These are phyloP conservation scores for Penicillium sp. DNA, from an alignment of 2,329 filamentous ascomycete genomes.

Conservation along the genomic window DNA sequence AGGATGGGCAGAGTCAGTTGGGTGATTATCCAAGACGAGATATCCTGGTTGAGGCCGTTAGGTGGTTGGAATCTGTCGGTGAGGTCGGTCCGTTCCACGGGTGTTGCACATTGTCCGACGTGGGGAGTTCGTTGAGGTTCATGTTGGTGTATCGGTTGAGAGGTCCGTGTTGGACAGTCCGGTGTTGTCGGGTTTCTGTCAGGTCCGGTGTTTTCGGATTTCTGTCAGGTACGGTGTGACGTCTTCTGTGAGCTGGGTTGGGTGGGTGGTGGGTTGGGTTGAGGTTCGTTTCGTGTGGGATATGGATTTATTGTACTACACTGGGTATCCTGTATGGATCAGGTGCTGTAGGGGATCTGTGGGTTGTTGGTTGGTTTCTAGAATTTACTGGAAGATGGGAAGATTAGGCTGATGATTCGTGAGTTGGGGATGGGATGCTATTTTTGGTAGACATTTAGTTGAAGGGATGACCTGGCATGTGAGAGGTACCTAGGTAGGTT, in stretches of 20 bases:
- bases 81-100: background rate
- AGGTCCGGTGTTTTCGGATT: conserved; percentile 14
- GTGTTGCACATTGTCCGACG: background rate
- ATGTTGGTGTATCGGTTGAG: conserved; percentile 22
- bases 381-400: background rate
- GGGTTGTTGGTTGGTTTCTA: background rate
- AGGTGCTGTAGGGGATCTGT: background rate
- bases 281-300: background rate
- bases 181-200: conserved; percentile 38
- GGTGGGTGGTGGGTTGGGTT: background rate
- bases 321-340: background rate
- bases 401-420: background rate
- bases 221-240: conserved; percentile 6
- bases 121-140: conserved; percentile 35
- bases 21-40: too few relatives aligned
- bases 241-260: background rate
- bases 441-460: background rate
- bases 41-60: background rate
- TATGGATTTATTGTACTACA: background rate
- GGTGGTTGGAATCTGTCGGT: background rate
- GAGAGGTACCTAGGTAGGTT: background rate
- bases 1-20: background rate
- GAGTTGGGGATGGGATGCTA: background rate
- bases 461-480: background rate
- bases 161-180: conserved; percentile 43